Base-by-base conservation (phyloP, 1,284 basidiomycete species). In the Leccinum fallax region DNA sequence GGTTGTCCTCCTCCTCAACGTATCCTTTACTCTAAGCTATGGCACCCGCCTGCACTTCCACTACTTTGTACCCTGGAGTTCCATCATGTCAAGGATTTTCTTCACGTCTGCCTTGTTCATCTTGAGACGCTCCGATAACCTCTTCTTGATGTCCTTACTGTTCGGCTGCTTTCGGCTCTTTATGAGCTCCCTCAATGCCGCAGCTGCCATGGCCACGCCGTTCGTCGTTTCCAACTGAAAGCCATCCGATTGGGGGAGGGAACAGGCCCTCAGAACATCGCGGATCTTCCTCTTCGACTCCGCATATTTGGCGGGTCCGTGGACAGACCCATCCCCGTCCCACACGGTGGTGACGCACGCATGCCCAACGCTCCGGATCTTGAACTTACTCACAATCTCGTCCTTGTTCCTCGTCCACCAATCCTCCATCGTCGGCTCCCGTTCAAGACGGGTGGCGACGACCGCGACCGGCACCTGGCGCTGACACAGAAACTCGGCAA, bases 351-450 rank as follows among this genome's bases (percentile, higher is more conserved):
- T 43, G 13, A 61, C 32, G 51, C 60, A 61, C 8, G 51, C 60
- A 32, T 61, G 57, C 3, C 51, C 51, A 4, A 46, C 13, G n/a
- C 3, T 43, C 13, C 5, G 21, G 9, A 61, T 15, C n/a, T 24
- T 3, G 24, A 24, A 28, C 5, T 10, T 7, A 30, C 40, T 32
- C 4, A 57, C 7, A 8, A 4, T 40, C 15, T 0, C 2, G 8
- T 6, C 11, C 38, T 57, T 11, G 38, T 63, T 63, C n/a, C 38
- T 63, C 24, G 19, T 30, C 61, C 53, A 58, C 61, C 55, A 63
- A 4, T 30, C 43, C 11, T 63, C 61, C 61, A 63, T 63, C 21
- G 26, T n/a, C n/a, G 1, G 0, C 61, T 62, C 51, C 16, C 51
- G 2, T 26, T 63, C 61, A 5, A 63, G 26, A 21, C 53, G 15